Conservation (phyloP, 2,329 filamentous ascomycete genomes). For the Sphaerostilbella broomeana region DNA sequence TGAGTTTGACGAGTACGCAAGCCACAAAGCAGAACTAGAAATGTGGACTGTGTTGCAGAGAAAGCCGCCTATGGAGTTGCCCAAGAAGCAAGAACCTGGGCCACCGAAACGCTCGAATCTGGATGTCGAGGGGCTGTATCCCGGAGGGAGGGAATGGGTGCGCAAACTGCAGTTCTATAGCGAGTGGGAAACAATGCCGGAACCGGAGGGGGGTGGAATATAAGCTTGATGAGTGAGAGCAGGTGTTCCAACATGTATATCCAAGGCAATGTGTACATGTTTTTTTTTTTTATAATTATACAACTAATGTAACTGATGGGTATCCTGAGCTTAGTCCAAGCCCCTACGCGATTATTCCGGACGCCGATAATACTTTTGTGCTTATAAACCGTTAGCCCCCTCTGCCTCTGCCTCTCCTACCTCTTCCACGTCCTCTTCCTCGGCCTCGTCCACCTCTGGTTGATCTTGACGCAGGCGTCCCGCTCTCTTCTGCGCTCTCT, state of each 20-base stretch:
- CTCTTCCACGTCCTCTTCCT: conserved; percentile 25
- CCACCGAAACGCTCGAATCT: conserved; percentile 22
- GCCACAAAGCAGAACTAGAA: conserved; percentile 35
- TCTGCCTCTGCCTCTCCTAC: conserved; percentile 26
- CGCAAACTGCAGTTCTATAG: conserved; percentile 28
- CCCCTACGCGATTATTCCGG: conserved; percentile 1
- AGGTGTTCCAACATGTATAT: neutral
- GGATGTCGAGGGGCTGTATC: conserved; percentile 31
- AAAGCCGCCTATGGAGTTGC: conserved; percentile 29
- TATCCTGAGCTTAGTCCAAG: conserved; percentile 7
- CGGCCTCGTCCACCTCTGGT: conserved; percentile 32
- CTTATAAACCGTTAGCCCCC: conserved; percentile 15
- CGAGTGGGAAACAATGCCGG: conserved; percentile 36
- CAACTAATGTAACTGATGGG: conserved; percentile 2
- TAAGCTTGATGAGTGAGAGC: neutral
- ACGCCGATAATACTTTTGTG: neutral
- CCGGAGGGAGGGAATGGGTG: conserved; percentile 35
- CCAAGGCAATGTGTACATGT: neutral
- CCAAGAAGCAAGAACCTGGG: conserved; percentile 25
- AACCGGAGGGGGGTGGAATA: neutral
- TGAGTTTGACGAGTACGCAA: conserved; percentile 33
- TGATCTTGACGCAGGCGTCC: conserved; percentile 32
- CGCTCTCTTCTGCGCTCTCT: conserved; percentile 31
- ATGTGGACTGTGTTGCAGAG: conserved; percentile 41
- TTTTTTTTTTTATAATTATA: neutral